These are phyloP conservation scores for Camellia japonica DNA, from an alignment of 148 eudicot species.

Conservation along the genomic window DNA sequence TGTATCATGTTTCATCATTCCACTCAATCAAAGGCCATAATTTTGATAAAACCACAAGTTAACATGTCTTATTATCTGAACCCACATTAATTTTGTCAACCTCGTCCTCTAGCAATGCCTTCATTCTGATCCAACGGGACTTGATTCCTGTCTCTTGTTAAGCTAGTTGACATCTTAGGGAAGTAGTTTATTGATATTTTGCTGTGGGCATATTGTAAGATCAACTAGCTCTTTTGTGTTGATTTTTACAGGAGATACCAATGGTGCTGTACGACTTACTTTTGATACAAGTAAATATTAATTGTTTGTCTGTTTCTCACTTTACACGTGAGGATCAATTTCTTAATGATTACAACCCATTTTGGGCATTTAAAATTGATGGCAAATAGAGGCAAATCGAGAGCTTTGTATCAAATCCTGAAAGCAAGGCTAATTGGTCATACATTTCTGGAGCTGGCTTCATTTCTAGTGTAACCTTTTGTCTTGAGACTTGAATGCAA, in stretches of 20 bases:
- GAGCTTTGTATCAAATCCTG: not conserved
- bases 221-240: not conserved
- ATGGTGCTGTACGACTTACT: not conserved
- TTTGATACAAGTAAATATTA: not conserved
- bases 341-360: not conserved
- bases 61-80: not conserved
- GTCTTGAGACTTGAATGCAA: not conserved
- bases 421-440: not conserved
- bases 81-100: not conserved
- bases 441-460: not conserved
- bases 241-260: not conserved
- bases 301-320: not conserved
- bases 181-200: not conserved
- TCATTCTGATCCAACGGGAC: not conserved
- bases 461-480: not conserved
- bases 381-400: not conserved
- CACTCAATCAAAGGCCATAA: not conserved
- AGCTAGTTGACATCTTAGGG: not conserved
- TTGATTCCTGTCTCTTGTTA: not conserved
- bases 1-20: not conserved
- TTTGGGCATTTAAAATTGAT: not conserved
- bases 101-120: not conserved
- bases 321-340: not conserved
- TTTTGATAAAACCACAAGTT: not conserved
- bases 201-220: not conserved